Base-by-base conservation (phyloP, 2,329 filamentous ascomycete species). In the Pestalotiopsis sp. region DNA sequence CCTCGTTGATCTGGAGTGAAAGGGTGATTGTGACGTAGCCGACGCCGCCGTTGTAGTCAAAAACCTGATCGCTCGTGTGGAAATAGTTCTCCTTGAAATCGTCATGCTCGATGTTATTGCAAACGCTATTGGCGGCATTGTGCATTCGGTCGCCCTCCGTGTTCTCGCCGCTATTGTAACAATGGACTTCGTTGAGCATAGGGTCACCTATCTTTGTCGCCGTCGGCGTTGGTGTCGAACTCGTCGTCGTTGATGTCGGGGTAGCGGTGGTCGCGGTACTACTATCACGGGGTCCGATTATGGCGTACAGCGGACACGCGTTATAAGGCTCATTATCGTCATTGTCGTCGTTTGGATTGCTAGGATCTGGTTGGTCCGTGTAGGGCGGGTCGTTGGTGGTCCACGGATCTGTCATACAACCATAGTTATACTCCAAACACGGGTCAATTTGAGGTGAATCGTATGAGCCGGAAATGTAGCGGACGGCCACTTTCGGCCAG, bases 141-240 rank as follows among this genome's bases (percentile, higher is more conserved):
- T 64, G 40, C 65, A 71, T 66, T 13, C 71, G 67, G 36, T 52
- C 60, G 41, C 68, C 49, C 45, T 69, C 68, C 31, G 70, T 68
- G 17, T 63, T 67, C 23, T 74, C 63, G n/a, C 73, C 71, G 0
- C 2, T 36, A 38, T 73, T 67, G 68, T 73, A 73, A 68, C 73
- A 75, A 4, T 62, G 27, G 27, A 41, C 49, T 52, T 36, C 52
- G 67, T 75, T 74, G 12, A 20, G 13, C 0, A 1, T 6, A 14
- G 71, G 49, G 60, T 73, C 41, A 20, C 71, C 72, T n/a, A 68
- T 58, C 45, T 64, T 23, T 4, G n/a, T 20, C n/a, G 56, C 17
- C 56, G 56, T 20, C 11, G 56, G 56, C 12, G 3, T 56, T 23
- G 20, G 56, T 4, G n/a, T 20, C 45, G 45, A 20, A 7, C 5